phyloP scores from a whole-genome alignment of 148 eudicot genomes.

The Camellia granthamiana region DNA sequence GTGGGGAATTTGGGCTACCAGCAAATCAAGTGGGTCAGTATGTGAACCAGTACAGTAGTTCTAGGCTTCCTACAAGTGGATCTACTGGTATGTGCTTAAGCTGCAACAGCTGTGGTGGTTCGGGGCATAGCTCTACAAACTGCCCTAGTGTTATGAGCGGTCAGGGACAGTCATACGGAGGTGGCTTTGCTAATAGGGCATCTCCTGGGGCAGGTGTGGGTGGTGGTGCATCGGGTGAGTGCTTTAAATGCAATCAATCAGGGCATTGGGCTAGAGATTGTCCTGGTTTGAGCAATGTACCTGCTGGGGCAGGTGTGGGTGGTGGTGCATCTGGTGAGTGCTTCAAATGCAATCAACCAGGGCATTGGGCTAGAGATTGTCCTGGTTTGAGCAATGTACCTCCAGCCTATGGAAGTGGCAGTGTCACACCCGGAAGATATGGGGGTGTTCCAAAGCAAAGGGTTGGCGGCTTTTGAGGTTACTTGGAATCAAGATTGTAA shows the following conservation, averaged over 20 bases:
- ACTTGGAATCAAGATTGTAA: not conserved
- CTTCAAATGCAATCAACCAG: conserved; percentile 67
- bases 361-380: conserved; percentile 83
- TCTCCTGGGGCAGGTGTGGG: conserved; percentile 27
- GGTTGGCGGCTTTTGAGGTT: conserved; percentile 46
- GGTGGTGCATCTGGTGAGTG: conserved; percentile 37
- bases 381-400: conserved; percentile 50
- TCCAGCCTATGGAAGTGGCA: conserved; percentile 59
- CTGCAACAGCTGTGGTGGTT: conserved; percentile 68
- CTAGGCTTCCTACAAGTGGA: conserved; percentile 34
- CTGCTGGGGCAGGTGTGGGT: conserved; percentile 5
- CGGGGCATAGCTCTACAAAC: conserved; percentile 55
- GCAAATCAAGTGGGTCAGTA: conserved; percentile 34
- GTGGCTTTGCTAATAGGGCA: conserved; percentile 26
- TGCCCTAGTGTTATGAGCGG: conserved; percentile 59
- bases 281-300: conserved; percentile 46
- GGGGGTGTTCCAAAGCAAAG: conserved; percentile 49
- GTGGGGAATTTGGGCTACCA: conserved; percentile 25
- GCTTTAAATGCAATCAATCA: conserved; percentile 67
- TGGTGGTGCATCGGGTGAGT: conserved; percentile 30
- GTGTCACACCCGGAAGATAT: conserved; percentile 43
- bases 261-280: conserved; percentile 90
- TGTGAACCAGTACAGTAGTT: conserved; percentile 55
- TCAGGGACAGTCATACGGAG: conserved; percentile 39
- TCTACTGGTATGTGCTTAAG: conserved; percentile 29